Base-by-base conservation (phyloP, 768 basidiomycete genomes). In the Hydnum rufescens region DNA sequence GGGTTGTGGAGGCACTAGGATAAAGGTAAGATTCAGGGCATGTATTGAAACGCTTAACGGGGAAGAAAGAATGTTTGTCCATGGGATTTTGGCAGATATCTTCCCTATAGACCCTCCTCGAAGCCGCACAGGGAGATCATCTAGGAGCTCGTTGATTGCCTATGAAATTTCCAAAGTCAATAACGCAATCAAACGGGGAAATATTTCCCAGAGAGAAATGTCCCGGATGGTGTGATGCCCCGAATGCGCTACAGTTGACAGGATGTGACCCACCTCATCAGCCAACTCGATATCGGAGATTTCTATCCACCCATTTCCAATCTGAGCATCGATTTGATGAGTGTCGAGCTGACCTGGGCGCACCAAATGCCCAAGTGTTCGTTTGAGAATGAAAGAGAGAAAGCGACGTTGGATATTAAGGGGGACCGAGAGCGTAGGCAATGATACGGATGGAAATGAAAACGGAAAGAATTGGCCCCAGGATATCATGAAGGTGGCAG, bases 271-370 rank as follows among this genome's bases (percentile, higher is more conserved):
- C 60, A 82, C 90, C 64, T 77, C 70, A 49, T 72, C 71, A 63
- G 88, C 76, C 49, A 96, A 67, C 62, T 89, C 77, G 52, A 95
- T 68, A 60, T 88, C 78, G 57, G 80, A 80, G 32, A 96, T 74
- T 64, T 89, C 84, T 3, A 95, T 77, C 62, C 75, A 80, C 18
- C 92, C 92, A 39, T 80, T 82, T n/a, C 86, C 82, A 60, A 96
- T 80, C 65, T 93, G 87, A 28, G 87, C 83, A 59, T 93, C 87
- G 59, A 95, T 81, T 66, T 87, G 79, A 52, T 80, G 74, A 50
- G 76, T 70, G 66, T 95, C 85, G 53, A 95, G 74, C 60, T 90
- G 89, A 16, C 87, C 90, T 5, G 84, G 85, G 63, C 81, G 83
- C 51, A 96, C 73, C 55, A 95, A 73, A 61, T 82, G 82, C 6